Percentiles rank a stretch among this genome's conserved stretches.
phyloP scores from a whole-genome alignment of 345 rosid genomes.

The Pistacia integerrima region DNA sequence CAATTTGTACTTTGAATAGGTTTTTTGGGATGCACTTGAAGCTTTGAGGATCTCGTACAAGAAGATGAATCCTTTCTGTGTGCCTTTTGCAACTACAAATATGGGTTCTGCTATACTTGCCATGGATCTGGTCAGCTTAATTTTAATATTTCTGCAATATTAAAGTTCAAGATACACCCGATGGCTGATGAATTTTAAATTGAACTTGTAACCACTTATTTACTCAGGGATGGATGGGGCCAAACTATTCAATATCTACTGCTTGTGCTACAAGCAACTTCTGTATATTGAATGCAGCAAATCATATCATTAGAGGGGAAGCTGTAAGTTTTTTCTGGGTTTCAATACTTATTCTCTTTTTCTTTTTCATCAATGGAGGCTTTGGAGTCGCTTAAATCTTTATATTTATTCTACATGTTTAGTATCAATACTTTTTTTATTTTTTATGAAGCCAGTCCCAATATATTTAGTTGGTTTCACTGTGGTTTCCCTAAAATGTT shows the following conservation, averaged over 20 bases:
- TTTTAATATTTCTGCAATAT: conserved; percentile 20
- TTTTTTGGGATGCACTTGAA: conserved; percentile 85
- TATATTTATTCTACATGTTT: background rate
- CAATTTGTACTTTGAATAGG: conserved; percentile 44
- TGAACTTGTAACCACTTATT: conserved; percentile 25
- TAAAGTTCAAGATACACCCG: background rate
- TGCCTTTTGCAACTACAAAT: conserved; percentile 95
- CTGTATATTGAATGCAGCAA: conserved; percentile 89
- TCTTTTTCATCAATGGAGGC: conserved; percentile 13
- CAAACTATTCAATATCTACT: conserved; percentile 93
- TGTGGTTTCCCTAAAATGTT: conserved; percentile 20
- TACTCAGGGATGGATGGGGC: conserved; percentile 98
- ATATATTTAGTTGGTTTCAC: background rate
- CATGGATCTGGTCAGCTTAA: conserved; percentile 79
- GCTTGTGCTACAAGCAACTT: conserved; percentile 98
- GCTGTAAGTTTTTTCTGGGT: conserved; percentile 67
- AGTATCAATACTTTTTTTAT: background rate
- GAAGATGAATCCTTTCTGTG: conserved; percentile 96
- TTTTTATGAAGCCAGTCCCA: background rate
- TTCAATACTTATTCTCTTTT: conserved; percentile 6
- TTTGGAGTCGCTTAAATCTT: conserved; percentile 1
- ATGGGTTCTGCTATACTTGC: conserved; percentile 99
- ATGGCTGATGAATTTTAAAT: conserved; percentile 16
- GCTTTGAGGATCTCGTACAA: conserved; percentile 84
- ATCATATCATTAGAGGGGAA: conserved; percentile 91